Evolutionary conservation across 2,329 filamentous ascomycete genomes (phyloP), one percentile per base, ranked within the genome.

Genomic region (Biscogniauxia mediterranea): DNA sequence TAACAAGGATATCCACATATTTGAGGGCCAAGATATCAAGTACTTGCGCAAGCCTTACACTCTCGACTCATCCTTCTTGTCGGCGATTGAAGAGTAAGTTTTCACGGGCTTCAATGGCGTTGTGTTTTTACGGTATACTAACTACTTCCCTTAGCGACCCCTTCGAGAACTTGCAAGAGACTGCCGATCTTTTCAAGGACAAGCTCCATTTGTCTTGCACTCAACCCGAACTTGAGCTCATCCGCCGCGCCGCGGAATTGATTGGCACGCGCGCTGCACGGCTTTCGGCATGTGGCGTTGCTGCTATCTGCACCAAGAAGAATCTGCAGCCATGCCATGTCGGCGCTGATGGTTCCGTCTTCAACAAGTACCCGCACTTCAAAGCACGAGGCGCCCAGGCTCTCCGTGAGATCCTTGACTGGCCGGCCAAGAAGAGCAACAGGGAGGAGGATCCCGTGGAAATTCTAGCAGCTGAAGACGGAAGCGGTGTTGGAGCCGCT

Each of bases 361-460:
- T 99, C 82, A 97, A 97, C 84, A 98, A 98, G 77, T 99, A 99
- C 80, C 95, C 95, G 13, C 91, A 97, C 79, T 99, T 99, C 86
- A 97, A 97, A 83, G 86, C 88, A 61, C 90, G 95, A 58, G 93
- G 94, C 59, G 94, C 95, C 15, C 84, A 89, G 75, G 95, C 95
- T 26, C 85, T 99, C 57, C 88, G 92, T 59, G 95, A 99, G 82
- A 97, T 99, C 67, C 86, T 99, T 46, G 94, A 97, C 81, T 98
- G 94, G 93, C 87, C 90, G 2, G 86, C 84, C 59, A 91, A 91
- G 79, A 83, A 81, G 63, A 79, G 78, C 68, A 75, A 83, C 55
- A 89, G 88, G 76, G 89, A 91, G 71, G 89, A 93, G 75, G 93
- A 98, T 72, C 93, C 93, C 7, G 85, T 99, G 58, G 89, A 93